These are phyloP conservation scores for Ophiognomonia clavigignenti-juglandacearum DNA, from an alignment of 2,329 filamentous ascomycete genomes.

Conservation along the genomic window DNA sequence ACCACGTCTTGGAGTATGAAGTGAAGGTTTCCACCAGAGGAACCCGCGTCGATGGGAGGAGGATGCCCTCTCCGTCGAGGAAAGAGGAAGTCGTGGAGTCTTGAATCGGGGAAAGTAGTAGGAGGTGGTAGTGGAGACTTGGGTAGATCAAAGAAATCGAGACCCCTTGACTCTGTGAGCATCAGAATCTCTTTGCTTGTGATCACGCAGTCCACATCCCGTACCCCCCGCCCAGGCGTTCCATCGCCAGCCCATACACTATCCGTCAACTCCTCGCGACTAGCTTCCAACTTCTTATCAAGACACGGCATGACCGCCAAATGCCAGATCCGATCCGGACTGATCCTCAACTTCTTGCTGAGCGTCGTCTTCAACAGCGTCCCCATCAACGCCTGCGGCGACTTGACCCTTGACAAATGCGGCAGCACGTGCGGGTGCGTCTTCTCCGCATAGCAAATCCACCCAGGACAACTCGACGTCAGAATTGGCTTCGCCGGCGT, in stretches of 20 bases:
- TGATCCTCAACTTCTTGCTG: constrained; percentile 64
- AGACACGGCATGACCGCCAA: constrained; percentile 97
- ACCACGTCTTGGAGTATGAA: constrained; percentile 77
- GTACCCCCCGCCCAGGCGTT: constrained; percentile 50
- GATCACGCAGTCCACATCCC: constrained; percentile 97
- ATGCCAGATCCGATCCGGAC: constrained; percentile 85
- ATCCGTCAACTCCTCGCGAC: constrained; percentile 85
- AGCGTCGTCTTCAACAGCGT: constrained; percentile 86
- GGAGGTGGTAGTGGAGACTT: constrained; percentile 41
- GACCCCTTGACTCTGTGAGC: constrained; percentile 73
- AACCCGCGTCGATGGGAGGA: constrained; percentile 57
- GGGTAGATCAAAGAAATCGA: constrained; percentile 72
- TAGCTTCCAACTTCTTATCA: constrained; percentile 97
- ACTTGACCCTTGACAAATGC: constrained; percentile 87
- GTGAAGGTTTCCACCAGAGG: constrained; percentile 84
- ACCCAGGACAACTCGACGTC: constrained; percentile 89
- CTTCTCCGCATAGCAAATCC: constrained; percentile 99
- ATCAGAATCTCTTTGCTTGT: constrained; percentile 92
- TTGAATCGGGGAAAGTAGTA: constrained; percentile 66
- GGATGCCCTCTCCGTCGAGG: constrained; percentile 40
- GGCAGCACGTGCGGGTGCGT: constrained; percentile 91
- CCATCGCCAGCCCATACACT: constrained; percentile 59
- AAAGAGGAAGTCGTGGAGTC: constrained; percentile 70
- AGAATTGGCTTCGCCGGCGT: constrained; percentile 56
- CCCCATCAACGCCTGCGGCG: constrained; percentile 86